Base-by-base conservation (phyloP, 2,329 filamentous ascomycete genomes). In the Ophiostoma sp. region DNA sequence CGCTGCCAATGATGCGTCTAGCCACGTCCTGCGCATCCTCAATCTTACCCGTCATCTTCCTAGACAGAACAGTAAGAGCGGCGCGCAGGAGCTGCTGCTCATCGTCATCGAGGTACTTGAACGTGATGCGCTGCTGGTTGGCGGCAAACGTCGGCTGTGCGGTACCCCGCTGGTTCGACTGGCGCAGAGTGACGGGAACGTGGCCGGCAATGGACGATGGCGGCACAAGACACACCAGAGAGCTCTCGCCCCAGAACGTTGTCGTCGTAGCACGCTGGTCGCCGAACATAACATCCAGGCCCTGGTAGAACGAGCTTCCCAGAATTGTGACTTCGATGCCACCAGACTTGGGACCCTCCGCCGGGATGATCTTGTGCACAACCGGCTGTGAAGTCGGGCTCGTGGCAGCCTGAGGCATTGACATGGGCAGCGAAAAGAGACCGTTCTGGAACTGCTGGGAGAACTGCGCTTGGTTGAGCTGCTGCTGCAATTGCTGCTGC, bases 321-420 rank as follows among this genome's bases (percentile, higher is more conserved):
- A 97, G 85, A 72, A 96, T 88, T 0, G 93, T 95, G 2, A 97
- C 93, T 80, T 98, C 94, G 70, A 93, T 94, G 57, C 94, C 94
- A 74, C 94, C 94, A 48, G 89, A 89, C 74, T 91, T 93, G 7
- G 94, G 93, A 0, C 94, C 94, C 80, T 97, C 93, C 39, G 87
- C 88, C 0, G 95, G 94, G 48, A 96, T 93, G 75, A 97, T 87
- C 80, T 95, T 95, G 80, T 93, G 91, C 28, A 97, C 95, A 22
- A 88, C 87, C n/a, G 86, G 83, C 59, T 85, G 84, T 68, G 84
- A 39, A 0, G 72, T 70, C 22, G 68, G 64, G 33, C 84, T 70
- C 19, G 76, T 39, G 1, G 72, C 22, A 3, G 75, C 33, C 25
- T 73, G 73, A 0, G 75, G n/a, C 72, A 87, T 82, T 8, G 81